Evolutionary conservation across 2,329 filamentous ascomycete genomes (phyloP).

Genomic region (Colletotrichum incanum): DNA sequence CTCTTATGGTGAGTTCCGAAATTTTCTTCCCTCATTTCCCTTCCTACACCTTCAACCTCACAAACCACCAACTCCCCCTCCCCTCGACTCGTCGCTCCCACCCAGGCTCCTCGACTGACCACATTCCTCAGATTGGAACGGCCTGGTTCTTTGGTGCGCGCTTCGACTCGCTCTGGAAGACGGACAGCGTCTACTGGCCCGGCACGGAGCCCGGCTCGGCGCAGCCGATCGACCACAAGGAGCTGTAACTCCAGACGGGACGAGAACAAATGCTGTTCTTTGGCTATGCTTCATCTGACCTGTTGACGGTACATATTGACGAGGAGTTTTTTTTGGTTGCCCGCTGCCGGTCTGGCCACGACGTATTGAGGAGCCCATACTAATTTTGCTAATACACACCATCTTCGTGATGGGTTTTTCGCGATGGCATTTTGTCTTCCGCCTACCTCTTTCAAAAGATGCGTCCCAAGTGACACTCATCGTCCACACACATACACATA

Average conservation of each 20-base stretch:
- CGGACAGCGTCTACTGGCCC: slow-evolving; percentile 42
- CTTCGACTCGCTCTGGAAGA: slow-evolving; percentile 71
- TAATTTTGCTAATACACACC: slow-evolving; percentile 44
- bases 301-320: slow-evolving; percentile 43
- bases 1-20: slow-evolving; percentile 77
- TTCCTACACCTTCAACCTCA: neutral
- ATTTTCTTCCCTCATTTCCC: slow-evolving; percentile 16
- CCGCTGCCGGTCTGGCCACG: slow-evolving; percentile 31
- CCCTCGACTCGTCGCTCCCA: neutral
- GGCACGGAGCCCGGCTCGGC: slow-evolving; percentile 34
- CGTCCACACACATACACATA: too few species aligned
- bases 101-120: neutral
- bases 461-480: neutral
- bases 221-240: slow-evolving; percentile 40
- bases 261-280: slow-evolving; percentile 34
- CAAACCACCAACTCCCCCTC: neutral
- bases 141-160: slow-evolving; percentile 88
- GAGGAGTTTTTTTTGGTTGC: slow-evolving; percentile 40
- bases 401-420: slow-evolving; percentile 36
- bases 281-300: slow-evolving; percentile 39
- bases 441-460: too few species aligned
- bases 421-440: slow-evolving; percentile 9
- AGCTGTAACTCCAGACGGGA: slow-evolving; percentile 39
- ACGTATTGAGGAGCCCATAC: slow-evolving; percentile 37
- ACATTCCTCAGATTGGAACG: slow-evolving; percentile 73